Evolutionary conservation across 805 yeast species (phyloP).

Genomic region (Lachancea sp.): DNA sequence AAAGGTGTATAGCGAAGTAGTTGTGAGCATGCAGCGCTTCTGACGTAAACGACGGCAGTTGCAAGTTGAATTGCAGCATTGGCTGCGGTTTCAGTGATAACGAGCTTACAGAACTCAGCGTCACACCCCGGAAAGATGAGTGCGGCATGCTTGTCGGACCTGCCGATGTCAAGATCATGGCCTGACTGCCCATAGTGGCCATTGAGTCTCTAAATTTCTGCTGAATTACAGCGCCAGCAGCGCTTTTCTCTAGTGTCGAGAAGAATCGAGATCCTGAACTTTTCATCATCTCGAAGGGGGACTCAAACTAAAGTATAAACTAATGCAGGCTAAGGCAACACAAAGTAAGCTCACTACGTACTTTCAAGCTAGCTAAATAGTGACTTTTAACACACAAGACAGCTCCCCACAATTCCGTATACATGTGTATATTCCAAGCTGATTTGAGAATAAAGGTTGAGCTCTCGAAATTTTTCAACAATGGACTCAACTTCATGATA

Average conservation of each 20-base stretch:
- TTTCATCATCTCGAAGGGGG: conserved; percentile 1
- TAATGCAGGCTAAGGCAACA: no score
- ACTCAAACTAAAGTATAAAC: no score
- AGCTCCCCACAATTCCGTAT: not conserved
- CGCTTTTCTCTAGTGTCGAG: conserved; percentile 12
- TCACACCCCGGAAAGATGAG: conserved; percentile 49
- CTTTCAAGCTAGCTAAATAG: no score
- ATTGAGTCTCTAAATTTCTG: conserved; percentile 35
- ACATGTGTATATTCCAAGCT: no score
- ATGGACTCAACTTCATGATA: not conserved
- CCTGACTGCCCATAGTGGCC: conserved; percentile 45
- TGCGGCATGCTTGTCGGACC: conserved; percentile 23
- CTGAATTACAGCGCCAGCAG: conserved; percentile 14
- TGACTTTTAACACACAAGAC: no score
- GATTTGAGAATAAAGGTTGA: no score
- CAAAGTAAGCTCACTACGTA: no score
- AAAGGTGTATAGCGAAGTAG: conserved; percentile 65
- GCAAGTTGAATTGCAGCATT: conserved; percentile 76
- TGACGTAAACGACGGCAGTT: conserved; percentile 80
- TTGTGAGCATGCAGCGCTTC: conserved; percentile 49
- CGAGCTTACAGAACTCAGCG: conserved; percentile 81
- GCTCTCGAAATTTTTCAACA: not conserved
- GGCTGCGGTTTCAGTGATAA: conserved; percentile 73
- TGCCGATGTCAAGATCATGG: conserved; percentile 55
- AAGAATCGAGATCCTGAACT: conserved; percentile 10